phyloP scores from a whole-genome alignment of 2,329 filamentous ascomycete species.

The Colletotrichum tropicale region DNA sequence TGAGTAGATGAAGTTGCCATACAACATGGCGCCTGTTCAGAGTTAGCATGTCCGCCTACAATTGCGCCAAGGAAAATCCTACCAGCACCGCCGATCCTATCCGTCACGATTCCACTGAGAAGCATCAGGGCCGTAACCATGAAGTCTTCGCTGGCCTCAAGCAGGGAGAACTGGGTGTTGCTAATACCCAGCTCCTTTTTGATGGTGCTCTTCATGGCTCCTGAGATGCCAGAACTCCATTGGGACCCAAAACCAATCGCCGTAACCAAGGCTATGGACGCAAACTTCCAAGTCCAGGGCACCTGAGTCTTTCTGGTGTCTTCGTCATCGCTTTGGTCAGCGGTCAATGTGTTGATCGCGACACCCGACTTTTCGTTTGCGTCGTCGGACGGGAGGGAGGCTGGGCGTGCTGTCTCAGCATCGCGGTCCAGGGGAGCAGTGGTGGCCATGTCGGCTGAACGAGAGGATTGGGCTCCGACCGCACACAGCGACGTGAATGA shows the following conservation, averaged over 20 bases:
- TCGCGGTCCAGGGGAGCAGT: neutral
- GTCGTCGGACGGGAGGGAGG: neutral
- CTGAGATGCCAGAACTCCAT: constrained; percentile 64
- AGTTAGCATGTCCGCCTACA: neutral
- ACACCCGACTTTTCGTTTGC: neutral
- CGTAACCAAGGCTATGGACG: constrained; percentile 53
- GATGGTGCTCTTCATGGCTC: constrained; percentile 64
- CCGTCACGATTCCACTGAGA: constrained; percentile 58
- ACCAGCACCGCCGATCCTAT: constrained; percentile 62
- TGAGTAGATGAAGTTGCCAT: constrained; percentile 56
- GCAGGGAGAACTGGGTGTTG: constrained; percentile 62
- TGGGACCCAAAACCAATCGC: constrained; percentile 63
- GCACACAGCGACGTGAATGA: neutral
- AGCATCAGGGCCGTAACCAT: constrained; percentile 63
- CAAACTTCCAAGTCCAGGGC: constrained; percentile 22
- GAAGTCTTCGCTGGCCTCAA: constrained; percentile 67
- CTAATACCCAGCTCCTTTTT: constrained; percentile 65
- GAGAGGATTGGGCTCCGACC: neutral
- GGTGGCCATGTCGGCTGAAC: neutral
- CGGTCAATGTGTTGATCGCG: neutral
- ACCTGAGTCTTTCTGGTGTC: neutral
- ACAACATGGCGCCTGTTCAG: constrained; percentile 5
- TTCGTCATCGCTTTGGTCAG: neutral
- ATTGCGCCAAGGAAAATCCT: neutral
- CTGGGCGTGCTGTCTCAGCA: neutral